These are phyloP conservation scores for Alternaria arbusti DNA, from an alignment of 2,329 filamentous ascomycete genomes.

Conservation along the genomic window DNA sequence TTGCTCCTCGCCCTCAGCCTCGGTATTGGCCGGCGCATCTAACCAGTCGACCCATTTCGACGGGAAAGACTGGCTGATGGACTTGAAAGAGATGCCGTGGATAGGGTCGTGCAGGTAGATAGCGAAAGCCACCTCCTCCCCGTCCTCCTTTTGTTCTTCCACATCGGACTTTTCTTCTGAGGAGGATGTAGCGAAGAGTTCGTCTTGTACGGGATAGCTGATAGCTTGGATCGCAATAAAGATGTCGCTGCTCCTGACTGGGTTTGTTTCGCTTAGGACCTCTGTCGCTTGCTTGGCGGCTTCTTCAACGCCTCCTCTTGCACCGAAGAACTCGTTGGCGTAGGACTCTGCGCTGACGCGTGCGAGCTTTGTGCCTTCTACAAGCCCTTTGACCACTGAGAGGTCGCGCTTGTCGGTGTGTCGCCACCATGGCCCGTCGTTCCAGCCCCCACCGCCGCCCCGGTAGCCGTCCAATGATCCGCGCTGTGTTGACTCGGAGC, in stretches of 20 bases:
- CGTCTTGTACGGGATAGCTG: slow-evolving; percentile 66
- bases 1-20: slow-evolving; percentile 53
- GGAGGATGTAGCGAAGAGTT: slow-evolving; percentile 67
- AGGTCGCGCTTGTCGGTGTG: slow-evolving; percentile 74
- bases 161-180: slow-evolving; percentile 63
- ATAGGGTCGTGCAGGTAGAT: slow-evolving; percentile 86
- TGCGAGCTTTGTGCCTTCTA: slow-evolving; percentile 89
- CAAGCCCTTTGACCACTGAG: slow-evolving; percentile 77
- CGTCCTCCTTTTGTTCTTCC: slow-evolving; percentile 62
- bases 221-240: slow-evolving; percentile 96
- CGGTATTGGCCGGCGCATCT: slow-evolving; percentile 61
- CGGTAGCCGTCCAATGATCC: slow-evolving; percentile 66
- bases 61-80: slow-evolving; percentile 83
- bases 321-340: slow-evolving; percentile 80
- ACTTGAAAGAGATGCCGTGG: slow-evolving; percentile 85
- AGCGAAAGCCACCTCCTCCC: slow-evolving; percentile 74
- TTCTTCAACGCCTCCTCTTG: slow-evolving; percentile 78
- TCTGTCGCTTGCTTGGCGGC: slow-evolving; percentile 82
- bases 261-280: slow-evolving; percentile 81
- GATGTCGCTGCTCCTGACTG: slow-evolving; percentile 89
- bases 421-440: slow-evolving; percentile 96
- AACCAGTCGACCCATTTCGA: slow-evolving; percentile 90
- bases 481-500: slow-evolving; percentile 79
- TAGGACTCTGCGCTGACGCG: slow-evolving; percentile 89
- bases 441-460: slow-evolving; percentile 74